Base-by-base conservation (phyloP, 2,329 filamentous ascomycete species). In the Paraconiothyrium sp. region DNA sequence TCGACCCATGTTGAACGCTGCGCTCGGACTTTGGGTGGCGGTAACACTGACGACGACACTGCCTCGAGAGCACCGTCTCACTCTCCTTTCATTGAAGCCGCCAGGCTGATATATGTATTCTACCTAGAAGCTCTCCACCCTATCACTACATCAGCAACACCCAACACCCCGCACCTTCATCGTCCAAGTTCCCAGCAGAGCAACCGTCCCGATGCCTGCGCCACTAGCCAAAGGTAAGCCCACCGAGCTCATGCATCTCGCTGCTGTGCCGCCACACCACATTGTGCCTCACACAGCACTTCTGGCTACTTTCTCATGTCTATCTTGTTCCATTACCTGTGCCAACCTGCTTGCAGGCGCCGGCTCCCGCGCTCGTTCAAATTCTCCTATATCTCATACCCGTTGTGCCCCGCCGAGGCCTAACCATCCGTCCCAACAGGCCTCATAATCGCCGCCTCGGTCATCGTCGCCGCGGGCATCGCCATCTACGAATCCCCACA, bases 401-500 rank as follows among this genome's bases (percentile, higher is more conserved):
- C 58, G 22, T 50, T 54, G n/a, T 37, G 61, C 60, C 62, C 58
- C 57, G 24, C 65, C 57, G 34, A 62, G 65, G 61, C 66, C 72
- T 76, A 74, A 75, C 68, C 67, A 68, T 52, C 69, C 69, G 37
- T 59, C 60, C 58, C 62, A 48, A 69, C 74, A 89, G 88, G 87
- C 72, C 83, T 89, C 66, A 86, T 90, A 64, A 84, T 90, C 67
- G 86, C 86, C 51, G 83, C 88, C 64, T 85, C 85, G 47, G 82
- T 89, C 44, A 80, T 89, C 59, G 84, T 89, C 56, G 88, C 88
- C 62, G 86, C 88, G 20, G 85, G 87, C 13, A 83, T 89, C 54
- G 88, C 88, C 56, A 84, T 88, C 49, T 88, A 89, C 75, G 86
- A 90, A 73, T 88, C 85, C 44, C 88, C 88, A 0, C 84, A 89